These are phyloP conservation scores for Gossypium turneri DNA, from an alignment of 345 rosid species.

Conservation along the genomic window DNA sequence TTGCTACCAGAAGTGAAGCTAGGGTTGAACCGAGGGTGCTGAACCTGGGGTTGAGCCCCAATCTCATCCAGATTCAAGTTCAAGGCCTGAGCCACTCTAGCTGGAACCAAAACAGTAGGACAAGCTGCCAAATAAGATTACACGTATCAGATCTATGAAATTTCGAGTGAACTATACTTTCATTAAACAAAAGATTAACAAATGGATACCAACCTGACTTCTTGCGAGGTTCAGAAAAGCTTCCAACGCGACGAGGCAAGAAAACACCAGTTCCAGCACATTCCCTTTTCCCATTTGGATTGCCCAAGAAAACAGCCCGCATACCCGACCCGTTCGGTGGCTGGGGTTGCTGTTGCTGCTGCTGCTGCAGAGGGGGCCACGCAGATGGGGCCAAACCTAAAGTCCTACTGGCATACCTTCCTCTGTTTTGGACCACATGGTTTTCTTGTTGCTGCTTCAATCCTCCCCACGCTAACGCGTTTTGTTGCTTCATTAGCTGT, in stretches of 20 bases:
- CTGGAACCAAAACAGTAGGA: conserved; percentile 65
- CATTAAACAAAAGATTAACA: fast-evolving
- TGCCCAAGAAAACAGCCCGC: conserved; percentile 58
- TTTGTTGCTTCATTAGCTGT: conserved; percentile 41
- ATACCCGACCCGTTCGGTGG: conserved; percentile 37
- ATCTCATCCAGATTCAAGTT: conserved; percentile 49
- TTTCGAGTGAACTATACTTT: too few species aligned
- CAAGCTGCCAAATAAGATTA: conserved; percentile 21
- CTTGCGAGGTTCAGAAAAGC: conserved; percentile 38
- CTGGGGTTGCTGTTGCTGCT: conserved; percentile 22
- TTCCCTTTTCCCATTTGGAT: conserved; percentile 43
- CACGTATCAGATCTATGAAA: neutral
- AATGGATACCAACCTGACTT: conserved; percentile 41
- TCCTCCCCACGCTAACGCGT: conserved; percentile 27
- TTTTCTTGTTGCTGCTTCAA: conserved; percentile 11
- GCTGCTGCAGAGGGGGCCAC: conserved; percentile 55
- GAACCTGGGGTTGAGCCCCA: conserved; percentile 28
- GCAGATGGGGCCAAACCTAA: conserved; percentile 48
- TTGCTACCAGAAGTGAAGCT: conserved; percentile 9
- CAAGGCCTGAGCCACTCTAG: conserved; percentile 67
- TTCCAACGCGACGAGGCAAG: conserved; percentile 57
- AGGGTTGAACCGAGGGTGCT: conserved; percentile 28
- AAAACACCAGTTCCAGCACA: conserved; percentile 89
- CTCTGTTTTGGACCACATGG: conserved; percentile 28
- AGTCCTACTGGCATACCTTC: conserved; percentile 15